Evolutionary conservation across 2,329 filamentous ascomycete species (phyloP).

Genomic region (Talaromyces sp.): DNA sequence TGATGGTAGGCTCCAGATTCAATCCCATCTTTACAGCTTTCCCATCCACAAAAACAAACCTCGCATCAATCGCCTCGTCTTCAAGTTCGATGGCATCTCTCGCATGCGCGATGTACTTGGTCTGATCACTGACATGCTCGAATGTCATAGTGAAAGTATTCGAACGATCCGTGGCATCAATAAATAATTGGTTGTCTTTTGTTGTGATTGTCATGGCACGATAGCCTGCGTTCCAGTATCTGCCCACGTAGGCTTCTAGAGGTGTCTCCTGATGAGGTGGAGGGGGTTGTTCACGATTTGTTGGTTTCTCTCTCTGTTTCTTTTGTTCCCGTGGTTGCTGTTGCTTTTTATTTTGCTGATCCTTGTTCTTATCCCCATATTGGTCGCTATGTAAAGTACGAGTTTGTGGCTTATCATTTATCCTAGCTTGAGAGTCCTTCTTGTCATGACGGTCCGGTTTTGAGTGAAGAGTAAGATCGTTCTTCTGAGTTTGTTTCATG

Average conservation of each 20-base stretch:
- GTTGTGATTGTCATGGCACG: slow-evolving; percentile 25
- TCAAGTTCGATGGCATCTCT: slow-evolving; percentile 4
- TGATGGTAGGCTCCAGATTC: not conserved
- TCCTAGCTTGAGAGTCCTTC: not conserved
- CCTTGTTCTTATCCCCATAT: not conserved
- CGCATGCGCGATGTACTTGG: slow-evolving; percentile 26
- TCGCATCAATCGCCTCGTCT: slow-evolving; percentile 7
- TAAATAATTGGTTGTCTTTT: slow-evolving; percentile 26
- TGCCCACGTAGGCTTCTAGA: slow-evolving; percentile 7
- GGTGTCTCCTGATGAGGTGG: not conserved
- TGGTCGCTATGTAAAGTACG: not conserved
- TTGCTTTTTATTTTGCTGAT: not conserved
- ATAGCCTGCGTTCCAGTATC: slow-evolving; percentile 21
- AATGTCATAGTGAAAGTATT: slow-evolving; percentile 30
- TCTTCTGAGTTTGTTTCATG: not conserved
- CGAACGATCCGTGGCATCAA: slow-evolving; percentile 34
- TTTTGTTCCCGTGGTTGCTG: not conserved
- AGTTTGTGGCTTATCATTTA: not conserved
- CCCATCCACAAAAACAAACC: not conserved
- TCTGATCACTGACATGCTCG: slow-evolving; percentile 28
- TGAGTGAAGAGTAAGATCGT: not conserved
- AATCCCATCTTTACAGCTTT: slow-evolving; percentile 7
- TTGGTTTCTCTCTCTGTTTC: not conserved
- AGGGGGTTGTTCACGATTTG: not conserved
- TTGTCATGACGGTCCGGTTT: not conserved